Evolutionary conservation across 352 stramenopile genomes (phyloP), one percentile per base, ranked within the genome.

Genomic region (Pythium phragmitis): DNA sequence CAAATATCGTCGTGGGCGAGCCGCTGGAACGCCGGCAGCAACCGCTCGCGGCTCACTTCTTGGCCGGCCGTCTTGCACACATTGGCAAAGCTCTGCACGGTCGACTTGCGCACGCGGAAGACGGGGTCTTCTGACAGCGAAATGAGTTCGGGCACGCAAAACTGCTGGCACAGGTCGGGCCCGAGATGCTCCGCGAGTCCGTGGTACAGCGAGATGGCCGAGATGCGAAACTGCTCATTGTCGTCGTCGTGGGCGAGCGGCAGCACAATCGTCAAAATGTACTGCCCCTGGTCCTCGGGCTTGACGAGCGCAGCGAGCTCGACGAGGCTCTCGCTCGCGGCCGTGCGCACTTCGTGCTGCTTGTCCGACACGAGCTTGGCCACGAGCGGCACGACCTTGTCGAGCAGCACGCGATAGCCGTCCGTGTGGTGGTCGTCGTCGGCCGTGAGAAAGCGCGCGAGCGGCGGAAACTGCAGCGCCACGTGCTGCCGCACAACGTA

Each of bases 401-500:
- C 76, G 51, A 97, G 57, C 41, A 96, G 60, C 51, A 92, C 72
- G 26, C 74, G 72, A 67, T 96, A 96, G 41, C 82, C 89, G 0
- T 70, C 72, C 33, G 84, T 71, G 16, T 51, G 4, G 43, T 37
- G 8, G 42, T 14, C 36, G 21, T 43, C 41, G 54, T 11, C 17
- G 9, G 7, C 46, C 47, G 85, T 68, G 41, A 93, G 64, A 55
- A 94, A 91, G n/a, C 75, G 64, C 48, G 76, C 88, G 2, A 98
- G 64, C 49, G 80, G 73, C 5, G 94, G 81, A 57, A 98, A 87
- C 69, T 98, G 94, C 47, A 89, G 81, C 42, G 93, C 92, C 30
- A 98, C 76, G 69, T 98, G 88, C 65, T 98, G 96, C 3, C 94
- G 89, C 67, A 98, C 96, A n/a, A 98, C 91, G 74, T 91, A 94